phyloP scores from a whole-genome alignment of 805 yeast species.

The Wickerhamomyces bisporus region DNA sequence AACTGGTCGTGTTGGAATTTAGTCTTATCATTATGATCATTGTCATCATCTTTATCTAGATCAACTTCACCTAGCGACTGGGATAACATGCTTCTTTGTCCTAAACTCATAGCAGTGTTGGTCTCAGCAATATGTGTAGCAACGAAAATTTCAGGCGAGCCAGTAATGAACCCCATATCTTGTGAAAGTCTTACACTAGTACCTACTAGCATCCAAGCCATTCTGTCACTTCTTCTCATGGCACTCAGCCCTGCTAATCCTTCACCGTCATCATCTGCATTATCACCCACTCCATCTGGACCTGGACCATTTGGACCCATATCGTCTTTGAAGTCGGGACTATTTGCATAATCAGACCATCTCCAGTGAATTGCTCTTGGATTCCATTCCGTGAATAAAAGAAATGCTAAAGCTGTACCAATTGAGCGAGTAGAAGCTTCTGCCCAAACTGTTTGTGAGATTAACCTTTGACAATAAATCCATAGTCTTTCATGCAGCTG shows the following conservation, averaged over 20 bases:
- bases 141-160: constrained; percentile 65
- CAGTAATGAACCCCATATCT: constrained; percentile 75
- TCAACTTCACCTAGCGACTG: constrained; percentile 67
- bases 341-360: constrained; percentile 78
- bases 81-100: constrained; percentile 71
- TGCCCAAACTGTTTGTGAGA: constrained; percentile 90
- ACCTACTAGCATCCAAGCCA: constrained; percentile 94
- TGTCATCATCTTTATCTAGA: constrained; percentile 37
- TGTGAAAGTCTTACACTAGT: constrained; percentile 83
- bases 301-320: constrained; percentile 4
- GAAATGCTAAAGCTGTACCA: constrained; percentile 81
- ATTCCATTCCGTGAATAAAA: constrained; percentile 90
- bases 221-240: constrained; percentile 77
- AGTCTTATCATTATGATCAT: constrained; percentile 21
- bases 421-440: constrained; percentile 84
- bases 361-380: constrained; percentile 91
- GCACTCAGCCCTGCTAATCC: constrained; percentile 75
- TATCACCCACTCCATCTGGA: constrained; percentile 3
- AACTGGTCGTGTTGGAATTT: constrained; percentile 28
- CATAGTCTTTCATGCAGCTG: constrained; percentile 76
- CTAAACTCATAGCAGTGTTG: constrained; percentile 74
- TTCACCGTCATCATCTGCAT: constrained; percentile 33
- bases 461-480: constrained; percentile 75
- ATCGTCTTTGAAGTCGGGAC: constrained; percentile 31
- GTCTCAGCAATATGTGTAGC: constrained; percentile 86